These are phyloP conservation scores for Nitzschia sp. DNA, from an alignment of 108 stramenopile genomes.

Conservation along the genomic window DNA sequence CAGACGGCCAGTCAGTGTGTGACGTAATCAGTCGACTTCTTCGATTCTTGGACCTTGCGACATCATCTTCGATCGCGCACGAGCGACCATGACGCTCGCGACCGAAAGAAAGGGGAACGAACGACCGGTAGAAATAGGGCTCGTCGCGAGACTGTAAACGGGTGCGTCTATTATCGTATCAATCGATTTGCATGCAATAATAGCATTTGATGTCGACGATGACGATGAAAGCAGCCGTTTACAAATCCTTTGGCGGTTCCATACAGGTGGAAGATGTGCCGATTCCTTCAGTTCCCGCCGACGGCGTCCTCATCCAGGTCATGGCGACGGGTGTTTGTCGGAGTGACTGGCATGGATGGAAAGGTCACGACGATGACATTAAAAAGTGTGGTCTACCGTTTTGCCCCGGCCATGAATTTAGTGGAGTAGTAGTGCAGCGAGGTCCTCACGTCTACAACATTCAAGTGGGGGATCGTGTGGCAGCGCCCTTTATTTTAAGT, in stretches of 20 bases:
- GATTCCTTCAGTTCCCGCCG: conserved; percentile 35
- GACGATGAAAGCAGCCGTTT: conserved; percentile 76
- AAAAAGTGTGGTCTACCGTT: conserved; percentile 63
- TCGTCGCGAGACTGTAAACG: too few relatives aligned
- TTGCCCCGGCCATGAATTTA: conserved; percentile 79
- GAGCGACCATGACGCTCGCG: too few relatives aligned
- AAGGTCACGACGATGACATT: conserved; percentile 79
- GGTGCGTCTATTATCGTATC: too few relatives aligned
- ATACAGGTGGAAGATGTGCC: conserved; percentile 52
- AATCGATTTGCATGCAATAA: too few relatives aligned
- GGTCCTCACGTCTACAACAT: conserved; percentile 34
- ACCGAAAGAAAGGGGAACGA: too few relatives aligned
- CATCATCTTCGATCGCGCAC: too few relatives aligned
- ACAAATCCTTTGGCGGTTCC: conserved; percentile 55
- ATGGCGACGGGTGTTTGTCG: conserved; percentile 83
- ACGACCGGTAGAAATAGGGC: too few relatives aligned
- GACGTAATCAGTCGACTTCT: too few relatives aligned
- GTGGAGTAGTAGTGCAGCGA: conserved; percentile 65
- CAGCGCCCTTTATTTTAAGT: conserved; percentile 75
- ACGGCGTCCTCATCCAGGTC: conserved; percentile 68
- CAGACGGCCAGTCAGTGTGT: too few relatives aligned
- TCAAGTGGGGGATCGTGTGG: conserved; percentile 64
- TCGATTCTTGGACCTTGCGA: too few relatives aligned
- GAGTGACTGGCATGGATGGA: conserved; percentile 84
- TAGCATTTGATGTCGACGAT: too few relatives aligned